Percentiles rank a stretch among this genome's conserved stretches.
These are phyloP conservation scores for Hymenoscyphus infarciens DNA, from an alignment of 2,329 filamentous ascomycete species.

Conservation along the genomic window DNA sequence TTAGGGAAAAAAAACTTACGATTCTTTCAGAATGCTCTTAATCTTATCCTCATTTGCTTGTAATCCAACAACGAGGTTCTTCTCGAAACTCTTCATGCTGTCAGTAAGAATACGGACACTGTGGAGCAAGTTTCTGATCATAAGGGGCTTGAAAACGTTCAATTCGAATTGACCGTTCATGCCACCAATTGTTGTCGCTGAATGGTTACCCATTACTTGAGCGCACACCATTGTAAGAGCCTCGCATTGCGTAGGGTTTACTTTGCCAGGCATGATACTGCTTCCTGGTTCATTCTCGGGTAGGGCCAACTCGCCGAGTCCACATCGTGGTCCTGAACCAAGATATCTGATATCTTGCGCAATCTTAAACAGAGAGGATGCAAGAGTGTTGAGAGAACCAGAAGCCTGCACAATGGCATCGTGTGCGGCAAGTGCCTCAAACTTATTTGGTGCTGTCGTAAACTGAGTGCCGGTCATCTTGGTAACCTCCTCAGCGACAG, in stretches of 20 bases:
- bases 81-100: slow-evolving; percentile 92
- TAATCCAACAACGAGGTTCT: slow-evolving; percentile 83
- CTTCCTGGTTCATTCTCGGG: slow-evolving; percentile 98
- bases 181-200: slow-evolving; percentile 86
- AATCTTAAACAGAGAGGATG: slow-evolving; percentile 91
- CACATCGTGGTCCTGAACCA: slow-evolving; percentile 91
- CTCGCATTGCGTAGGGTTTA: slow-evolving; percentile 98
- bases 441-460: slow-evolving; percentile 97
- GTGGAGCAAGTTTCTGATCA: slow-evolving; percentile 94
- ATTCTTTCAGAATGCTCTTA: slow-evolving; percentile 84
- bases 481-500: slow-evolving; percentile 83
- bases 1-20: slow-evolving; percentile 51
- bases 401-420: slow-evolving; percentile 94
- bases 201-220: slow-evolving; percentile 97
- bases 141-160: slow-evolving; percentile 96
- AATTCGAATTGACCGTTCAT: slow-evolving; percentile 98
- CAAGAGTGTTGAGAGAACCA: slow-evolving; percentile 89
- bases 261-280: slow-evolving; percentile 99
- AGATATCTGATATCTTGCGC: slow-evolving; percentile 97
- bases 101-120: slow-evolving; percentile 84
- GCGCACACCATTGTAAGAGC: slow-evolving; percentile 96
- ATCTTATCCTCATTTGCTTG: slow-evolving; percentile 95
- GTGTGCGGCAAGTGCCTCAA: slow-evolving; percentile 92
- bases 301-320: slow-evolving; percentile 86
- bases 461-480: slow-evolving; percentile 93